These are phyloP conservation scores for Claviceps purpurea DNA, from an alignment of 2,329 filamentous ascomycete species.

Conservation along the genomic window DNA sequence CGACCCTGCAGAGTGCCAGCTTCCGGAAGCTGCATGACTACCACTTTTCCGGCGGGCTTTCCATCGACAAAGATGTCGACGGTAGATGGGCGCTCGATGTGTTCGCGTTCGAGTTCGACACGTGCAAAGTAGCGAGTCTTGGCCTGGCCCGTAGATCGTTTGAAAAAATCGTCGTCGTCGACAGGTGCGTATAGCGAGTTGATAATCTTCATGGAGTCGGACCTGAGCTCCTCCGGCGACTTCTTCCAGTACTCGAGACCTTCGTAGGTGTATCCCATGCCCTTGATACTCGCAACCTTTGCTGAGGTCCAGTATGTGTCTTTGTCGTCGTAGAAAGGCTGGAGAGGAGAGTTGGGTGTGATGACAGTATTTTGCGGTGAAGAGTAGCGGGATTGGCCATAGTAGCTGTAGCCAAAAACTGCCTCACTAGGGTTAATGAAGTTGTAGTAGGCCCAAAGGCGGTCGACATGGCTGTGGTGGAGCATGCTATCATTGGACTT, in stretches of 20 bases:
- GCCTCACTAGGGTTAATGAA: constrained; percentile 24
- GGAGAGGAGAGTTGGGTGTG: constrained; percentile 30
- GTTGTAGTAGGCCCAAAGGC: constrained; percentile 46
- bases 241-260: constrained; percentile 23
- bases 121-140: constrained; percentile 22
- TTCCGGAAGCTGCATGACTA: constrained; percentile 23
- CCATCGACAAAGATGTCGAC: constrained; percentile 22
- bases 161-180: background rate
- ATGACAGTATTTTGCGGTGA: constrained; percentile 26
- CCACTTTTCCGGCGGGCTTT: constrained; percentile 19
- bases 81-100: constrained; percentile 22
- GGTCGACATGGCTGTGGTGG: constrained; percentile 46
- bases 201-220: constrained; percentile 18
- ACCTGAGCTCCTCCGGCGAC: constrained; percentile 16
- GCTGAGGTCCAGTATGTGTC: constrained; percentile 29
- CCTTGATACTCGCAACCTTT: constrained; percentile 18
- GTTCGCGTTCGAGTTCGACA: constrained; percentile 19
- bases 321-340: constrained; percentile 33
- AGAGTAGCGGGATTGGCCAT: constrained; percentile 23
- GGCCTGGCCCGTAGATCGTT: background rate
- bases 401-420: constrained; percentile 23
- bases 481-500: constrained; percentile 20
- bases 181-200: constrained; percentile 19
- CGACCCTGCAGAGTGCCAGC: constrained; percentile 19
- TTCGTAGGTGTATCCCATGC: constrained; percentile 27